Evolutionary conservation across 2,329 filamentous ascomycete species (phyloP).

Genomic region (Lecanoromycetidae sp.): DNA sequence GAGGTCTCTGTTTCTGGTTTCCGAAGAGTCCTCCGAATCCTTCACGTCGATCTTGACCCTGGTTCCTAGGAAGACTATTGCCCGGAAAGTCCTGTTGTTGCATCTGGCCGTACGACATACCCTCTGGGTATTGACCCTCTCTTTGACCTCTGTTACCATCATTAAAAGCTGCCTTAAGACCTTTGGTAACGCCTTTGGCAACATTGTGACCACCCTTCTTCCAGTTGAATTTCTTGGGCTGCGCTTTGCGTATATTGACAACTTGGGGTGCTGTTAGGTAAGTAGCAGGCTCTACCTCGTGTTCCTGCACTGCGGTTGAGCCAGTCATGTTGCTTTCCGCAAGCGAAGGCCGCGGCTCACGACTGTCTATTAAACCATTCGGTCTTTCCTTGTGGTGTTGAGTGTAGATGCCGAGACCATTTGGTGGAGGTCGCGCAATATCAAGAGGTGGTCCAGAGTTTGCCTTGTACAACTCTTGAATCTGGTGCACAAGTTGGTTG

Average conservation of each 20-base stretch:
- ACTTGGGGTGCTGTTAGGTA: constrained; percentile 70
- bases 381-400: constrained; percentile 42
- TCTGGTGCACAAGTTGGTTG: constrained; percentile 86
- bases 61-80: constrained; percentile 27
- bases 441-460: constrained; percentile 43
- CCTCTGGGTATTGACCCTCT: constrained; percentile 46
- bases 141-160: constrained; percentile 43
- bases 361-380: constrained; percentile 31
- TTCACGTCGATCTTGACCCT: constrained; percentile 39
- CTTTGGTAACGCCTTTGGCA: constrained; percentile 87
- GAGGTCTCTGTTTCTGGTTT: constrained; percentile 33
- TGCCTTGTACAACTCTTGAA: constrained; percentile 83
- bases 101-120: constrained; percentile 53
- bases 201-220: constrained; percentile 92
- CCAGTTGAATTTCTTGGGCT: constrained; percentile 96
- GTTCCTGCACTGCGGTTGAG: constrained; percentile 48
- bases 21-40: constrained; percentile 59
- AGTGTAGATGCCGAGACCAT: constrained; percentile 54
- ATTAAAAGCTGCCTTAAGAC: constrained; percentile 79
- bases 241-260: constrained; percentile 86
- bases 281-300: constrained; percentile 51
- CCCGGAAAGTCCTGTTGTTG: constrained; percentile 26
- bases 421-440: constrained; percentile 33
- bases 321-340: constrained; percentile 40
- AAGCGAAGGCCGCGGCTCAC: constrained; percentile 33